Conservation (phyloP, 2,329 filamentous ascomycete genomes). For the Coniochaeta prunicola region DNA sequence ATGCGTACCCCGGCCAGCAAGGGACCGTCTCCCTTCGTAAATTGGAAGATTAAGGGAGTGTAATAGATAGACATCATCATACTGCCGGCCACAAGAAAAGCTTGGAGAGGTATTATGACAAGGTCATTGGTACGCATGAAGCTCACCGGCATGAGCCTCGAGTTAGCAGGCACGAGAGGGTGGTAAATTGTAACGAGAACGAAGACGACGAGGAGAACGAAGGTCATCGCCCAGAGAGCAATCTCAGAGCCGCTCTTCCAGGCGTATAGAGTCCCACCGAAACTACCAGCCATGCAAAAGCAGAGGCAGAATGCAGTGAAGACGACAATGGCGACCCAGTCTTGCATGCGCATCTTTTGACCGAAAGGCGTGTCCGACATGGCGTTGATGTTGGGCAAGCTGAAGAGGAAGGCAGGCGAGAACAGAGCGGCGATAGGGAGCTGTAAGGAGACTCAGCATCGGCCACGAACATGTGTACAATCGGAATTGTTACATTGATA, state of each 20-base stretch:
- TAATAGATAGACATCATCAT: slow-evolving; percentile 28
- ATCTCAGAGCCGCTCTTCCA: slow-evolving; percentile 38
- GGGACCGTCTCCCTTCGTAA: slow-evolving; percentile 29
- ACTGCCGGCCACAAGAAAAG: slow-evolving; percentile 11
- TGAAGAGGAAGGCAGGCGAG: slow-evolving; percentile 18
- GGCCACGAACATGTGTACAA: neutral
- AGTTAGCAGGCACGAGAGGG: slow-evolving; percentile 26
- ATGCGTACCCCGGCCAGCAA: slow-evolving; percentile 28
- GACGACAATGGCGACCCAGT: slow-evolving; percentile 35
- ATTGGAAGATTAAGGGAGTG: slow-evolving; percentile 42
- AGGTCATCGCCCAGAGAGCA: slow-evolving; percentile 33
- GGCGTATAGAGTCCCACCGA: slow-evolving; percentile 37
- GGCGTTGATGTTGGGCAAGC: slow-evolving; percentile 15
- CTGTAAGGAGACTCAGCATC: neutral
- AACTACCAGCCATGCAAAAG: slow-evolving; percentile 38
- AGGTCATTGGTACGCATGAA: slow-evolving; percentile 21
- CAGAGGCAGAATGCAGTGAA: slow-evolving; percentile 29
- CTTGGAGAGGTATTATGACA: slow-evolving; percentile 11
- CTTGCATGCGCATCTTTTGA: slow-evolving; percentile 25
- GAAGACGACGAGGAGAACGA: slow-evolving; percentile 32
- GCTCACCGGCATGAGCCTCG: slow-evolving; percentile 30
- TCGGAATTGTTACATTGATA: slow-evolving; percentile 30
- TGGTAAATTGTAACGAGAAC: slow-evolving; percentile 28
- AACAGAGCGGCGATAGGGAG: slow-evolving; percentile 33
- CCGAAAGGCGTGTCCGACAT: slow-evolving; percentile 9